Percentiles rank a stretch among this genome's conserved stretches.
Evolutionary conservation across 1,284 basidiomycete species (phyloP).

Genomic region (Sparassis latifolia): DNA sequence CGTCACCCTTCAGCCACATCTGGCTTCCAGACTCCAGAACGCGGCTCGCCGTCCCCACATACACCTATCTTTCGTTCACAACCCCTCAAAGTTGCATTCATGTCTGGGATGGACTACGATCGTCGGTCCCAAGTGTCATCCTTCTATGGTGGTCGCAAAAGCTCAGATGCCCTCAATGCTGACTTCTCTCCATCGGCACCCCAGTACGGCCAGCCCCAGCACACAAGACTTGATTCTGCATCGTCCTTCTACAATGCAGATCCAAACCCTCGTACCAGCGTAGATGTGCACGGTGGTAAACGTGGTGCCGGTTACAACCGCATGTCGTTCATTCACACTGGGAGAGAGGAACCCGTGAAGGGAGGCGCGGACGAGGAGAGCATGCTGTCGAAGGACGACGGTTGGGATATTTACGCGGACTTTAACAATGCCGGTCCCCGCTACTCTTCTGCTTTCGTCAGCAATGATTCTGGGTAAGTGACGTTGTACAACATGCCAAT

Average conservation of each 20-base stretch:
- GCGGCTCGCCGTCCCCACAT: too few species aligned
- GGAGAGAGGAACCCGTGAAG: constrained; percentile 67
- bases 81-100: neutral
- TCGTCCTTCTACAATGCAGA: constrained; percentile 51
- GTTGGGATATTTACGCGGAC: constrained; percentile 85
- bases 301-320: constrained; percentile 62
- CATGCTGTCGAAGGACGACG: constrained; percentile 33
- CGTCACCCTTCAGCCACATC: too few species aligned
- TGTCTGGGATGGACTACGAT: constrained; percentile 43
- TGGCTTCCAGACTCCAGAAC: too few species aligned
- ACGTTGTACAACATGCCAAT: constrained; percentile 1
- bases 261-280: constrained; percentile 34
- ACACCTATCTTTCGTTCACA: too few species aligned
- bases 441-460: constrained; percentile 60
- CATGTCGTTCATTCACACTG: constrained; percentile 55
- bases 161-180: constrained; percentile 53
- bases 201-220: constrained; percentile 23
- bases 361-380: constrained; percentile 60
- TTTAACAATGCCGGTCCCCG: constrained; percentile 85
- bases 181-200: constrained; percentile 36
- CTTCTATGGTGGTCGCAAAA: constrained; percentile 61
- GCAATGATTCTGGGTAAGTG: constrained; percentile 29
- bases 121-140: constrained; percentile 71
- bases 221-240: constrained; percentile 53
- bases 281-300: constrained; percentile 36